Evolutionary conservation across 805 yeast genomes (phyloP).

Genomic region (Kluyveromyces siamensis): DNA sequence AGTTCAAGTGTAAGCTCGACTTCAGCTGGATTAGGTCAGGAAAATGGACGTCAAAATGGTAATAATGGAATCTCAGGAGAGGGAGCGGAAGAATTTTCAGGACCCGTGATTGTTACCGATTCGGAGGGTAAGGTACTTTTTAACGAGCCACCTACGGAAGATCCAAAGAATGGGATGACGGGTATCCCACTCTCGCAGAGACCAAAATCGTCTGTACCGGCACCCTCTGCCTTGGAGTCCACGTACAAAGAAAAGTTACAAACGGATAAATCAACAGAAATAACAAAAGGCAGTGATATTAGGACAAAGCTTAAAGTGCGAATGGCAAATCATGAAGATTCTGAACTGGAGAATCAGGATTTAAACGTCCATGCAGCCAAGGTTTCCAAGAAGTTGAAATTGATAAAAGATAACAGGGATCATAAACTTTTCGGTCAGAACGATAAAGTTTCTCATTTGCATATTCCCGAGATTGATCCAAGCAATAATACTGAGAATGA

Average conservation of each 20-base stretch:
- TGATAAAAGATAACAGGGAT: slow-evolving; percentile 11
- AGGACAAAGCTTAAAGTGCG: slow-evolving; percentile 10
- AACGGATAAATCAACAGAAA: slow-evolving; percentile 28
- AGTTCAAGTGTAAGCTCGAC: neutral
- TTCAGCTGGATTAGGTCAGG: neutral
- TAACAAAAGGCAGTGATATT: slow-evolving; percentile 27
- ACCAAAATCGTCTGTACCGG: slow-evolving; percentile 12
- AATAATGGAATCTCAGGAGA: neutral
- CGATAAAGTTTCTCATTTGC: slow-evolving; percentile 3
- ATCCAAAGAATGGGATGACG: slow-evolving; percentile 50
- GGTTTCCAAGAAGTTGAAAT: slow-evolving; percentile 10
- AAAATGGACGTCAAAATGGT: neutral
- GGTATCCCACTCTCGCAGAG: slow-evolving; percentile 50
- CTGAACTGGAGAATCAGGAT: neutral
- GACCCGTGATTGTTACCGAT: slow-evolving; percentile 4
- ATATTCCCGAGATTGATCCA: slow-evolving; percentile 18
- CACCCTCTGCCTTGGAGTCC: slow-evolving; percentile 1
- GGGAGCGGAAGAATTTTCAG: neutral
- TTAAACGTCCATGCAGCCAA: slow-evolving; percentile 2
- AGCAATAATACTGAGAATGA: slow-evolving; percentile 47
- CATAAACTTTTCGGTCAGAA: slow-evolving; percentile 40
- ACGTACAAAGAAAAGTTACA: slow-evolving; percentile 19
- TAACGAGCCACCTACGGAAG: slow-evolving; percentile 50
- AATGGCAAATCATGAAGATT: neutral
- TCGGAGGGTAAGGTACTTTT: slow-evolving; percentile 17